Conservation (phyloP, 306 rosid species). For the Glycine soja region DNA sequence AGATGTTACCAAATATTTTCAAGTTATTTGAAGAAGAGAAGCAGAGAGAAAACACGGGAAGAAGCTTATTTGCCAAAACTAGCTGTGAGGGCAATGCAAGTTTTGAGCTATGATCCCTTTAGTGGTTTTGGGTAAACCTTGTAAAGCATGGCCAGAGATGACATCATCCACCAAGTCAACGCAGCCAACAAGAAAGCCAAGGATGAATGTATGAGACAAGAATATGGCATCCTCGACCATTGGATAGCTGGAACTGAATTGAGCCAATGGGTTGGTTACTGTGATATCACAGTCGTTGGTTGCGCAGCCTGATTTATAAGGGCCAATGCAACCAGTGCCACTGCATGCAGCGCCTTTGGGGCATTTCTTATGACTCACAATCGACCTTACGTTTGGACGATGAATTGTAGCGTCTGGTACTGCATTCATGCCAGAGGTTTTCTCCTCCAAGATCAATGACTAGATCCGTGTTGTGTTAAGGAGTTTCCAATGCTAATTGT, state of each 20-base stretch:
- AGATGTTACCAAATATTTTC: neutral
- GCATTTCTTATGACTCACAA: conserved; percentile 28
- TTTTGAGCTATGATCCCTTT: conserved; percentile 16
- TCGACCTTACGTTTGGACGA: neutral
- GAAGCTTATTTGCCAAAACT: neutral
- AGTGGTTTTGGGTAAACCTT: neutral
- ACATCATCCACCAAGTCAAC: neutral
- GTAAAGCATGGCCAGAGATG: neutral
- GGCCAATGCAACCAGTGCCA: neutral
- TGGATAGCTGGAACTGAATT: neutral
- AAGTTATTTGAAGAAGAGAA: conserved; percentile 15
- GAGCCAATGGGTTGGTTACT: neutral
- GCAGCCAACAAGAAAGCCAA: conserved; percentile 3
- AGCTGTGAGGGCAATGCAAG: conserved; percentile 20
- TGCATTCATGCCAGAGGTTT: conserved; percentile 28
- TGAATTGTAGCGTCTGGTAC: neutral
- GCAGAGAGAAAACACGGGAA: conserved; percentile 36
- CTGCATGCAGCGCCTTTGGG: neutral
- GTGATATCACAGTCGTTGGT: neutral
- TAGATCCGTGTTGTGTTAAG: neutral
- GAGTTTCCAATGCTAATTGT: conserved; percentile 31
- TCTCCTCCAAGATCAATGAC: conserved; percentile 39
- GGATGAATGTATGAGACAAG: neutral
- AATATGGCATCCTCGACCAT: conserved; percentile 14
- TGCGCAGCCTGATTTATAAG: conserved; percentile 16